A percentile compares a stretch with the other conserved stretches of the same genome.
phyloP scores from a whole-genome alignment of 225 moss, liverwort and hornwort species.

The Polytrichum commune region DNA sequence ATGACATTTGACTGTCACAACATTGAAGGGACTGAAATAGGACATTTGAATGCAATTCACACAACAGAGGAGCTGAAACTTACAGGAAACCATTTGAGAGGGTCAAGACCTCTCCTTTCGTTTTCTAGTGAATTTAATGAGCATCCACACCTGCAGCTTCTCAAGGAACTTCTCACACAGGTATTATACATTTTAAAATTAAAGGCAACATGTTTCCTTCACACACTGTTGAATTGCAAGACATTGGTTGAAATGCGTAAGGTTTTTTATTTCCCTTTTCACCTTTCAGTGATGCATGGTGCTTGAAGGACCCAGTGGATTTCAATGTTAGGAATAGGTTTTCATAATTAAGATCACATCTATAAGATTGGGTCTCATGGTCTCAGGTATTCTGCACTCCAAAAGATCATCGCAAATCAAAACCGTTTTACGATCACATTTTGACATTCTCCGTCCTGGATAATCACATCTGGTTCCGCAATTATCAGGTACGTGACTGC shows the following conservation, averaged over 20 bases:
- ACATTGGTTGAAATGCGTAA: no score
- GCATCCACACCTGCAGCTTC: slow-evolving; percentile 86
- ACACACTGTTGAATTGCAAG: no score
- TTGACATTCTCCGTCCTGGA: slow-evolving; percentile 89
- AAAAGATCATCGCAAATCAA: slow-evolving; percentile 88
- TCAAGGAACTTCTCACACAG: slow-evolving; percentile 90
- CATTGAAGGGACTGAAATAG: neutral
- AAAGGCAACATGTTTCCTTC: no score
- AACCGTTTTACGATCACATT: slow-evolving; percentile 95
- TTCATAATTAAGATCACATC: neutral
- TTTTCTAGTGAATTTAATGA: slow-evolving; percentile 85
- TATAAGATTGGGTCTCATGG: neutral
- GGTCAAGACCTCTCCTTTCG: slow-evolving; percentile 80
- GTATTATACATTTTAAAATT: slow-evolving; percentile 11
- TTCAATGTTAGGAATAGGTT: neutral
- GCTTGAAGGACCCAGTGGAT: no score
- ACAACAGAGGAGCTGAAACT: slow-evolving; percentile 98
- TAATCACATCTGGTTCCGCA: slow-evolving; percentile 95
- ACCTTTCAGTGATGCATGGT: no score
- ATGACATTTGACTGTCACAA: neutral
- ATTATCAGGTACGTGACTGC: slow-evolving; percentile 61
- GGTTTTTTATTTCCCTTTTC: no score
- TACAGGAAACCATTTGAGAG: slow-evolving; percentile 95
- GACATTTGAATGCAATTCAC: slow-evolving; percentile 58
- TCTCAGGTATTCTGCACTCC: slow-evolving; percentile 82